Evolutionary conservation across 176 grass and related monocot genomes (phyloP).

Genomic region (Eleusine indica): DNA sequence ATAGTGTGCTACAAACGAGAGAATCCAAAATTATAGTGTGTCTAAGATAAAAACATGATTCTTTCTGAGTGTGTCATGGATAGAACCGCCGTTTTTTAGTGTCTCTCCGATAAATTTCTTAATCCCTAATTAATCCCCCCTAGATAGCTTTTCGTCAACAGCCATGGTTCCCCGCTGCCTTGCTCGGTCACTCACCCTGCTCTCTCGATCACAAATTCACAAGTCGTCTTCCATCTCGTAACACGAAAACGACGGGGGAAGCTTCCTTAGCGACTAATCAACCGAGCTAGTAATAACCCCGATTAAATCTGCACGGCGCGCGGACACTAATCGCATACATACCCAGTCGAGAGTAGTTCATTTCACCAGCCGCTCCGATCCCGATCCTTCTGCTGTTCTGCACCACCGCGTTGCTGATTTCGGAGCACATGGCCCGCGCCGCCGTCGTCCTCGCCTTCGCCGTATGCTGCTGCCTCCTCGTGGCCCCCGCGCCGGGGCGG

Average conservation of each 20-base stretch:
- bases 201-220: neutral
- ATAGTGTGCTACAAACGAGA: no score
- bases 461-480: slow-evolving; percentile 43
- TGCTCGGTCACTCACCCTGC: neutral
- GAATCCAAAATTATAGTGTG: no score
- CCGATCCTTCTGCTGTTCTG: neutral
- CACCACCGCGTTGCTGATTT: neutral
- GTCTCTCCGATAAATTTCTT: no score
- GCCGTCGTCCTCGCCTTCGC: slow-evolving; percentile 4
- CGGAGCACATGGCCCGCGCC: slow-evolving; percentile 28
- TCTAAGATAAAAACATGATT: no score
- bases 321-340: neutral
- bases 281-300: neutral
- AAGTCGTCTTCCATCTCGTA: slow-evolving; percentile 17
- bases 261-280: slow-evolving; percentile 45
- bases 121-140: neutral
- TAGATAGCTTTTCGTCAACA: neutral
- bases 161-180: neutral
- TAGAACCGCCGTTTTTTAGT: no score
- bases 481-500: slow-evolving; percentile 10
- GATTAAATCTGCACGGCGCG: neutral
- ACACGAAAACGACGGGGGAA: slow-evolving; percentile 21
- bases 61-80: no score
- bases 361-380: neutral
- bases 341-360: no score